phyloP scores from a whole-genome alignment of 768 basidiomycete species.

The Lactarius akahatsu region DNA sequence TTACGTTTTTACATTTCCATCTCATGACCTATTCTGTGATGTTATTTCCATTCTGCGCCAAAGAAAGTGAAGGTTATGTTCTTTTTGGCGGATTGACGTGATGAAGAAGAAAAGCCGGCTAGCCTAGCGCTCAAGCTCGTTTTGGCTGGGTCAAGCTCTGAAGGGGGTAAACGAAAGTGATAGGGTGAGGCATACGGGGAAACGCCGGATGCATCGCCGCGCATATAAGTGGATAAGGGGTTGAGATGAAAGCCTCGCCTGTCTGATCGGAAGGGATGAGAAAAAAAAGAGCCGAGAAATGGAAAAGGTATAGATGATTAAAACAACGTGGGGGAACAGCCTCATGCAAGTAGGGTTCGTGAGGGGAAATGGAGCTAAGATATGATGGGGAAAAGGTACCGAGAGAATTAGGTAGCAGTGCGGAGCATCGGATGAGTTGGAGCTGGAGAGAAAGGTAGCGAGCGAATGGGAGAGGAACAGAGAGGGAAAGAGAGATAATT shows the following conservation, averaged over 20 bases:
- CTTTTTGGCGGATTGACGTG: conserved; percentile 26
- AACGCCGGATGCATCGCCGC: conserved; percentile 25
- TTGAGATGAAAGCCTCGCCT: conserved; percentile 28
- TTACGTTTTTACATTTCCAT: conserved; percentile 24
- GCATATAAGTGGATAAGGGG: conserved; percentile 31
- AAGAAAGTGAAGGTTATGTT: conserved; percentile 21
- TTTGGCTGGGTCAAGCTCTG: conserved; percentile 26
- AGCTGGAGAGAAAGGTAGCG: not conserved
- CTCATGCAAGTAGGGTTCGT: conserved; percentile 24
- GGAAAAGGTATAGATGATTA: conserved; percentile 31
- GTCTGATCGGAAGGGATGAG: conserved; percentile 29
- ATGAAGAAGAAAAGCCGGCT: conserved; percentile 20
- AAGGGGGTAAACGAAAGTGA: conserved; percentile 20
- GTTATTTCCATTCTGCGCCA: conserved; percentile 17
- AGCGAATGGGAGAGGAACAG: not conserved
- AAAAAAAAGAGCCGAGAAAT: conserved; percentile 30
- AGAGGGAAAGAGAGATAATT: too few species aligned
- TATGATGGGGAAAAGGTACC: conserved; percentile 5
- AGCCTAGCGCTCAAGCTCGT: conserved; percentile 21
- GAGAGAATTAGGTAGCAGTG: not conserved
- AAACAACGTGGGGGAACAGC: conserved; percentile 30
- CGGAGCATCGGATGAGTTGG: not conserved
- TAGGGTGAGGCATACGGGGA: conserved; percentile 20
- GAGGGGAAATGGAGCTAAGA: conserved; percentile 7
- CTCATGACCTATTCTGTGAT: conserved; percentile 25